Evolutionary conservation across 192 early-diverging fungal species (phyloP), one percentile per base, ranked within the genome.

Genomic region (Backusella morwellensis): DNA sequence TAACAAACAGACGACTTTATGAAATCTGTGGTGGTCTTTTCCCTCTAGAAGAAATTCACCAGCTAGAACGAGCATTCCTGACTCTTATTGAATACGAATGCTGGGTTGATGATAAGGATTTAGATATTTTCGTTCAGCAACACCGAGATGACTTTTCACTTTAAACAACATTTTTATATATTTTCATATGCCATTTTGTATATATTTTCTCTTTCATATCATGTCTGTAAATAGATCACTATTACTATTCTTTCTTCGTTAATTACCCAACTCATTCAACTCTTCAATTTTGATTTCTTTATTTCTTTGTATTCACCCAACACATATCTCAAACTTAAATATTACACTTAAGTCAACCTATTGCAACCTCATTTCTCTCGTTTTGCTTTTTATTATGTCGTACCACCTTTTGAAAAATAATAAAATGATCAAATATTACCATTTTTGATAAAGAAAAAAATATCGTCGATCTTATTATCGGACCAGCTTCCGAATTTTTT

Each of bases 1-100:
- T 82, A n/a, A 78, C 73, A 14, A 78, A 82, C 56, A 42, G 78
- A 70, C 74, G 41, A 35, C 35, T 82, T 15, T 75, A 70, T n/a
- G 78, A 79, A 19, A 59, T 79, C 29, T 82, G 78, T 23, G 67
- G 70, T 26, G 81, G 81, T 19, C 75, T 82, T 12, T 82, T 75
- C 32, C 42, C 73, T 4, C 9, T 79, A 21, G 26, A 79, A 26
- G 81, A 82, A 21, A 76, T 82, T n/a, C 42, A 66, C 35, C 54
- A 82, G 26, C 17, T 79, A 36, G 81, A 82, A 68, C 35, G 40
- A 47, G 50, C 74, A 0, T 82, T 82, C 19, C 14, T 82, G 9
- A 78, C 73, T 52, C 26, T 76, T 21, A 73, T 82, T 23, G 71
- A 73, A 0, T 72, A 82, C 66, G 63, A 75, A n/a, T 72, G 70